phyloP scores from a whole-genome alignment of 2,329 filamentous ascomycete genomes.

The Fusarium sp. region DNA sequence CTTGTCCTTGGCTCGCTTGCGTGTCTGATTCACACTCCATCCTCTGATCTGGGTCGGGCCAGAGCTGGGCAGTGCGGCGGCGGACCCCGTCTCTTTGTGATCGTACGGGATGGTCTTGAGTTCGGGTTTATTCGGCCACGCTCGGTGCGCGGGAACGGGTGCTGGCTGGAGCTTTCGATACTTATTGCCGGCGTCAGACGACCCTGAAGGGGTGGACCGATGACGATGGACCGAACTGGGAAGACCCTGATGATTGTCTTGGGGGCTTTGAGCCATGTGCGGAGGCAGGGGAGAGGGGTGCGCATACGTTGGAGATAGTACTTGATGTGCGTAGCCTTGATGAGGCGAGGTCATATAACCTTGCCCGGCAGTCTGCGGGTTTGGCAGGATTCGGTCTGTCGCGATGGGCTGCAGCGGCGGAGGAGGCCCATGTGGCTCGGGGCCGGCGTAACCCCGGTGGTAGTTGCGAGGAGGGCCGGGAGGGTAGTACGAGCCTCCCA shows the following conservation, averaged over 20 bases:
- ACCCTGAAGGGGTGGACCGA: slow-evolving; percentile 53
- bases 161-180: slow-evolving; percentile 70
- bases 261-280: slow-evolving; percentile 51
- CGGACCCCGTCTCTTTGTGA: slow-evolving; percentile 67
- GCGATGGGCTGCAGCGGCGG: slow-evolving; percentile 48
- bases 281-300: slow-evolving; percentile 46
- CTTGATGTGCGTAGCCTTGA: slow-evolving; percentile 48
- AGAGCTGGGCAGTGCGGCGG: slow-evolving; percentile 65
- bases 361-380: slow-evolving; percentile 47
- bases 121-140: slow-evolving; percentile 60
- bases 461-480: slow-evolving; percentile 47
- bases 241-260: slow-evolving; percentile 49
- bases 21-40: slow-evolving; percentile 62
- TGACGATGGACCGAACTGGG: slow-evolving; percentile 50
- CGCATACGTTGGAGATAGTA: slow-evolving; percentile 54
- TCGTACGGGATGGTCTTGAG: slow-evolving; percentile 69
- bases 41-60: slow-evolving; percentile 68
- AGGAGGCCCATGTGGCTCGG: slow-evolving; percentile 44
- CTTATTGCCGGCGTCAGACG: slow-evolving; percentile 56
- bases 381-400: slow-evolving; percentile 51
- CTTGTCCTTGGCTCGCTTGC: slow-evolving; percentile 53
- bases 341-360: slow-evolving; percentile 52
- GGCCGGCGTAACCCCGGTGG: slow-evolving; percentile 48
- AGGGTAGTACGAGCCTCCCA: slow-evolving; percentile 48
- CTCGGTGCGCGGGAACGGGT: slow-evolving; percentile 63